Evolutionary conservation across 2,329 filamentous ascomycete species (phyloP).

Genomic region (Botrytis tulipae): DNA sequence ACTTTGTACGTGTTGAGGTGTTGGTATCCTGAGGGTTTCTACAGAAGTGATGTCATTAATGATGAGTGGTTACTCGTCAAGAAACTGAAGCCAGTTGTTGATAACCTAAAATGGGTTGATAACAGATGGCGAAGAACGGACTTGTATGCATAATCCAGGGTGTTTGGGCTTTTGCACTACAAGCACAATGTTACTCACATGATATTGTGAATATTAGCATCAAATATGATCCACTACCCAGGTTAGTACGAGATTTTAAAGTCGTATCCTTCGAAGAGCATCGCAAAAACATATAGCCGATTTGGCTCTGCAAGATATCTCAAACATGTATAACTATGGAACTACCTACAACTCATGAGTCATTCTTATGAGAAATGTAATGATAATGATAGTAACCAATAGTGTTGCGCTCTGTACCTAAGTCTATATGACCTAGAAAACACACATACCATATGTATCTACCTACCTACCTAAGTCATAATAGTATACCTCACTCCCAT

Average conservation of each 20-base stretch:
- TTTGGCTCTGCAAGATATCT: not conserved
- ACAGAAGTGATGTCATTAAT: not conserved
- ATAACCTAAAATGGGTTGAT: not conserved
- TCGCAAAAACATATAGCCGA: not conserved
- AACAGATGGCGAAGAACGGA: not conserved
- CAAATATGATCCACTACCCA: not conserved
- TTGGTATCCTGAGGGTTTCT: not conserved
- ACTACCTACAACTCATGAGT: not conserved
- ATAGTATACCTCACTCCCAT: not conserved
- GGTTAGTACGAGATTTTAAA: no score
- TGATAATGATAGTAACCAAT: not conserved
- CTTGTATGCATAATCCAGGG: rapidly evolving
- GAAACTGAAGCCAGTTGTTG: not conserved
- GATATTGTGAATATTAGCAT: not conserved
- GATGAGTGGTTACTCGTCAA: not conserved
- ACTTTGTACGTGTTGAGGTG: not conserved
- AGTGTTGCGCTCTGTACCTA: no score
- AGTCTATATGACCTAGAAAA: not conserved
- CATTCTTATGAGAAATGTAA: not conserved
- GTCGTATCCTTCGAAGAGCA: not conserved
- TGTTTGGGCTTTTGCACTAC: not conserved
- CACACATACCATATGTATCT: not conserved
- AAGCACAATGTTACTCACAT: not conserved
- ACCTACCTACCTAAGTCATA: not conserved
- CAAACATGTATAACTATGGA: not conserved